Base-by-base conservation (phyloP, 2,329 filamentous ascomycete species). In the Trichoderma asperellum region DNA sequence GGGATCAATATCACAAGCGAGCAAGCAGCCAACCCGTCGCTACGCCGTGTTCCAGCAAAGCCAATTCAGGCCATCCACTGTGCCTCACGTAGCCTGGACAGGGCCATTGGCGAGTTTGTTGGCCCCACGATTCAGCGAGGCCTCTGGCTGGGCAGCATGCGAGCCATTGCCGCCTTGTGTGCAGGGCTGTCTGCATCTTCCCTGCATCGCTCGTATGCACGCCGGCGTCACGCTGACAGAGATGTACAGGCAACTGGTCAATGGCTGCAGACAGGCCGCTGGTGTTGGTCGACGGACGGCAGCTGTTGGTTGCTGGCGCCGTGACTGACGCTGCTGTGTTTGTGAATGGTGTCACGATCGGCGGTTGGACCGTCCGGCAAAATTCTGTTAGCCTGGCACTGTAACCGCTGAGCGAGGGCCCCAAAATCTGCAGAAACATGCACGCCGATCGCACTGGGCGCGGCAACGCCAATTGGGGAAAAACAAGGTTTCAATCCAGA, bases 331-430 rank as follows among this genome's bases (percentile, higher is more conserved):
- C 63, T 58, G 24, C 49, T 32, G 47, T 21, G 35, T 56, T 52
- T 56, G 63, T 29, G 53, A 52, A 67, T 67, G 58, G 63, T 67
- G 63, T 67, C 63, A 67, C 63, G 55, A 67, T 67, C 63, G 59
- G 55, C 63, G 32, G 49, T 64, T 34, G 14, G 24, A 27, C 27
- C 11, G 27, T 11, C 29, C 34, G 29, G 12, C 55, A 57, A 57
- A 16, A 57, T 10, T 14, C 14, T 40, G 37, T 40, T 40, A 21
- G 18, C 16, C 24, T 58, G 24, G 55, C 53, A 56, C 53, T 29
- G 16, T 29, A 56, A 32, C 27, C 16, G 53, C 53, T 29, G 53
- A 32, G 16, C 29, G 18, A 56, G 16, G 34, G 14, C 12, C 12
- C 53, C 16, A 56, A n/a, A 49, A 5, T 49, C 47, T 49, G 47